phyloP scores from a whole-genome alignment of 345 rosid species.

The Pugionium cornutum region DNA sequence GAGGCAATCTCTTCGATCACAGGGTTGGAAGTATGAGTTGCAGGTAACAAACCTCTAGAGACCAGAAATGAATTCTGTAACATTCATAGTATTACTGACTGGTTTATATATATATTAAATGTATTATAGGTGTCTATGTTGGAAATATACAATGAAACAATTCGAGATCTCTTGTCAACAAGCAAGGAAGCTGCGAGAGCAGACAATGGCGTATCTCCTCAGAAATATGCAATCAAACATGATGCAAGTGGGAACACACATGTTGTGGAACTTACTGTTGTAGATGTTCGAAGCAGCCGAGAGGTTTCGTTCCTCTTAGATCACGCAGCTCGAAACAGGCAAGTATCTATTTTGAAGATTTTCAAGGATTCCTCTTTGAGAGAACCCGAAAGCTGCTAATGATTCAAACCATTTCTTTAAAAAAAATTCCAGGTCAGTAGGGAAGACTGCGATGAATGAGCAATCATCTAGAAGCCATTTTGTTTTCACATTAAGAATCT shows the following conservation, averaged over 20 bases:
- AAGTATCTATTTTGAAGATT: conserved; percentile 23
- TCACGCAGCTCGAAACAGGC: conserved; percentile 87
- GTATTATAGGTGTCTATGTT: conserved; percentile 79
- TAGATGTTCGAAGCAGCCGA: conserved; percentile 66
- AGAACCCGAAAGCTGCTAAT: conserved; percentile 10
- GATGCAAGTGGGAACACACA: conserved; percentile 87
- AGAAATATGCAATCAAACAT: conserved; percentile 68
- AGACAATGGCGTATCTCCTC: conserved; percentile 57
- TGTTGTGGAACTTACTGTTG: conserved; percentile 69
- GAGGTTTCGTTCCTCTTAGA: conserved; percentile 73
- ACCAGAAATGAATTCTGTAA: neutral
- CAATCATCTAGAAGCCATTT: conserved; percentile 98
- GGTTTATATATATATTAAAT: neutral
- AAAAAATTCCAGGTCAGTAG: conserved; percentile 67
- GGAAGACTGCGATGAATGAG: conserved; percentile 94
- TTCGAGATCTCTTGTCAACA: conserved; percentile 80
- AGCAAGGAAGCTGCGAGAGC: conserved; percentile 52
- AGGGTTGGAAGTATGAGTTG: conserved; percentile 98
- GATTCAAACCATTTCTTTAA: conserved; percentile 11
- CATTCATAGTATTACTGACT: neutral
- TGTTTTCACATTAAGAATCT: conserved; percentile 83
- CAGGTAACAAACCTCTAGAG: conserved; percentile 50
- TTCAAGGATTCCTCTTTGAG: conserved; percentile 2
- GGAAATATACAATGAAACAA: conserved; percentile 94
- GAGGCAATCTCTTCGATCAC: conserved; percentile 74